A percentile compares a stretch with the other conserved stretches of the same genome.
These are phyloP conservation scores for Potentilla sterilis DNA, from an alignment of 306 rosid genomes.

Conservation along the genomic window DNA sequence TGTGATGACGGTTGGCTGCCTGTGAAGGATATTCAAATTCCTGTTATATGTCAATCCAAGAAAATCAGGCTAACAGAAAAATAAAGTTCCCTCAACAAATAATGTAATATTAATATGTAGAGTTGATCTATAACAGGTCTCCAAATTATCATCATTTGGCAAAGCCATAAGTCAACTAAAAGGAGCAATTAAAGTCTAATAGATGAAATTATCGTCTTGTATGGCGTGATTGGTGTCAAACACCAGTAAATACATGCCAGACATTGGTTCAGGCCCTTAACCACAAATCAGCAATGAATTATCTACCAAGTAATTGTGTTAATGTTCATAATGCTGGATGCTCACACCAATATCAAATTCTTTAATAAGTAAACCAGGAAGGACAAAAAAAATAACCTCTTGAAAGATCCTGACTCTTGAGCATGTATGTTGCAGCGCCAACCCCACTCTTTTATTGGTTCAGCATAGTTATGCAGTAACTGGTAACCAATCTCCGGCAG, in stretches of 20 bases:
- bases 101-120: not conserved
- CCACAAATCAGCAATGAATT: slow-evolving; percentile 9
- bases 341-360: not conserved
- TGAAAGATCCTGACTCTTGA: slow-evolving; percentile 62
- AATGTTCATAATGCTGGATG: not conserved
- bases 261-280: not conserved
- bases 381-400: slow-evolving; percentile 41
- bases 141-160: not conserved
- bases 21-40: slow-evolving; percentile 74
- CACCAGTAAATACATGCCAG: not conserved
- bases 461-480: slow-evolving; percentile 65
- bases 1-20: slow-evolving; percentile 44
- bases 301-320: not conserved
- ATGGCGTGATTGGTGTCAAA: not conserved
- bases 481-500: slow-evolving; percentile 86
- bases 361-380: slow-evolving; percentile 1
- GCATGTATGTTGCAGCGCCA: slow-evolving; percentile 82
- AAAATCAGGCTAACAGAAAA: not conserved
- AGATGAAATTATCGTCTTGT: not conserved
- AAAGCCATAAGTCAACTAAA: not conserved
- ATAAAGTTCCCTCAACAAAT: not conserved
- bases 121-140: not conserved
- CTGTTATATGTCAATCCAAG: slow-evolving; percentile 40
- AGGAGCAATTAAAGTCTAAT: not conserved
- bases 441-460: slow-evolving; percentile 78